Evolutionary conservation across 2,329 filamentous ascomycete genomes (phyloP).

Genomic region (Teratosphaeria zuluensis): DNA sequence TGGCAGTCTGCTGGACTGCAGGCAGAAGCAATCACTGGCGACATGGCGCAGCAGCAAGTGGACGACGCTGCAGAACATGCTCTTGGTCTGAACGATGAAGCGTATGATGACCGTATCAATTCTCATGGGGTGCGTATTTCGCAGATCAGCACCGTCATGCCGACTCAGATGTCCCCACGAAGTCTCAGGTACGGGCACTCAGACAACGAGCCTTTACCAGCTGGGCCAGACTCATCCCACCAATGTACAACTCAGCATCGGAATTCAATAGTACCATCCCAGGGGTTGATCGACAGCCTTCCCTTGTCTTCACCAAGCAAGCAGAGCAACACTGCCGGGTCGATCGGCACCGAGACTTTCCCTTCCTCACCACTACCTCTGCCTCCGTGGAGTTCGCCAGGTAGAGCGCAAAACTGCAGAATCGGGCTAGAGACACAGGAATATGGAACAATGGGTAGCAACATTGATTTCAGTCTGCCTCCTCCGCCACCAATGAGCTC

Average conservation of each 20-base stretch:
- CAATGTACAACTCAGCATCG: background rate
- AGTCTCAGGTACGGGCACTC: background rate
- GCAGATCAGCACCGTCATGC: constrained; percentile 13
- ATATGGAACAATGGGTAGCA: constrained; percentile 2
- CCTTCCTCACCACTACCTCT: constrained; percentile 9
- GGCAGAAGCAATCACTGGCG: background rate
- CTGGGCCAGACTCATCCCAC: background rate
- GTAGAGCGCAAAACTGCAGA: background rate
- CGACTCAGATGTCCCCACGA: constrained; percentile 9
- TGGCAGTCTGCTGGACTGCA: background rate
- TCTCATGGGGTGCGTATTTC: constrained; percentile 3
- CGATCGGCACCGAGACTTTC: constrained; percentile 3
- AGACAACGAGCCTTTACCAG: background rate
- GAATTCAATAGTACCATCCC: background rate
- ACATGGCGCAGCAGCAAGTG: background rate
- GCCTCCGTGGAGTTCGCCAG: constrained; percentile 12
- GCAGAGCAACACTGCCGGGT: background rate
- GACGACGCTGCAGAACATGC: background rate
- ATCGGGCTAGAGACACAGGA: background rate
- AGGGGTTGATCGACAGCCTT: background rate
- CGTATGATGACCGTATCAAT: constrained; percentile 1
- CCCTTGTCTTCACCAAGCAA: background rate
- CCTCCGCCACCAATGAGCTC: constrained; percentile 12
- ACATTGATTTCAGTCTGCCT: constrained; percentile 13
- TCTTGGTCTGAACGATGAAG: constrained; percentile 1